Percentiles rank a stretch among this genome's conserved stretches.
Evolutionary conservation across 2,329 filamentous ascomycete genomes (phyloP).

Genomic region (Metarhizium guizhouense): DNA sequence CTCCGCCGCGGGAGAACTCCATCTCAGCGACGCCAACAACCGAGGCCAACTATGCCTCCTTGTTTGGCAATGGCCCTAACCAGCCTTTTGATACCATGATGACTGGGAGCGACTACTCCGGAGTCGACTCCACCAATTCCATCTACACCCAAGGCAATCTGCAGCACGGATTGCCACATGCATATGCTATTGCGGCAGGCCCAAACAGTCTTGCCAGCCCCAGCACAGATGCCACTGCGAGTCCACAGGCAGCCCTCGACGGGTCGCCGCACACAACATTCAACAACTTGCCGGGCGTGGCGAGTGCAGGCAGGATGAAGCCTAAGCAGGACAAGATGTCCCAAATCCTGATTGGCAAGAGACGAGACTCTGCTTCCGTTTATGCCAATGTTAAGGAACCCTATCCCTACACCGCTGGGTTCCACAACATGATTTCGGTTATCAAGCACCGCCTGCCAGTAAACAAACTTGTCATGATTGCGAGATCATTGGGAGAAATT

Average conservation of each 20-base stretch:
- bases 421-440: constrained; percentile 78
- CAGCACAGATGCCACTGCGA: constrained; percentile 54
- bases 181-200: constrained; percentile 55
- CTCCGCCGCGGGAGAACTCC: constrained; percentile 58
- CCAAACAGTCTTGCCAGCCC: constrained; percentile 55
- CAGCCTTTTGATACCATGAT: constrained; percentile 41
- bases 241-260: constrained; percentile 51
- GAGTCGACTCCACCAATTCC: constrained; percentile 39
- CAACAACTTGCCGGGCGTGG: constrained; percentile 15
- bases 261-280: constrained; percentile 35
- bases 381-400: constrained; percentile 87
- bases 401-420: constrained; percentile 83
- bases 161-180: constrained; percentile 54
- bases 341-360: constrained; percentile 49
- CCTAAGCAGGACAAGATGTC: constrained; percentile 31
- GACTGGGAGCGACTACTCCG: constrained; percentile 40
- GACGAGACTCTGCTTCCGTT: constrained; percentile 70
- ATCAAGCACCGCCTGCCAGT: constrained; percentile 70
- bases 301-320: constrained; percentile 28
- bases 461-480: constrained; percentile 72
- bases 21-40: constrained; percentile 30
- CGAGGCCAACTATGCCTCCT: constrained; percentile 31
- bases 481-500: constrained; percentile 79
- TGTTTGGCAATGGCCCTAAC: constrained; percentile 43
- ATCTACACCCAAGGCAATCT: constrained; percentile 49